Evolutionary conservation across 1,284 basidiomycete species (phyloP), one percentile per base, ranked within the genome.

Genomic region (Heterobasidion occidentale): DNA sequence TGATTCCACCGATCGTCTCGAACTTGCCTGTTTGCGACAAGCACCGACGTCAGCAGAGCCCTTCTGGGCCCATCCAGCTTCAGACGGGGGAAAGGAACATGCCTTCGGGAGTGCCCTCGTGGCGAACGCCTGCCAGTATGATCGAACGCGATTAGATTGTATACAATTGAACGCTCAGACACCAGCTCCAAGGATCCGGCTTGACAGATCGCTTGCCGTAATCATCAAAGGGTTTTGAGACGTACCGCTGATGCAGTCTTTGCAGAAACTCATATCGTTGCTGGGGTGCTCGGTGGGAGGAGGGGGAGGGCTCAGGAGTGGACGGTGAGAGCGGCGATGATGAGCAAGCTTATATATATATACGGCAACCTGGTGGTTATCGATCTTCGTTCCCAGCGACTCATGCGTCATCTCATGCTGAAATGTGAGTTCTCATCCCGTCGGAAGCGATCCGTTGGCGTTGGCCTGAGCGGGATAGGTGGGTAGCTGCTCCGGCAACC

Each of bases 21-120:
- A 71, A 65, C 58, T 68, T 74, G 53, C 77, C 77, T 78, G 58
- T 55, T n/a, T 27, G 50, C 20, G 47, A 57, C 51, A 27, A 7
- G 42, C 33, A 34, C n/a, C 53, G 36, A 36, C n/a, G 38, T 42
- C 38, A 42, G 38, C 27, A 27, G 27, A 27, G 27, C 27, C 27
- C 38, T 42, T 42, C 7, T 34, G 38, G 45, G 9, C 33, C n/a
- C 36, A 33, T 9, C 6, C 35, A 33, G 20, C 1, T 46, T 36
- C 46, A 20, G 33, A 54, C 42, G 52, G 52, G 34, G 38, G 19
- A 38, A n/a, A 27, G 12, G n/a, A 6, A 54, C 68, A 47, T 56
- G 77, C 80, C 79, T 65, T 72, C 68, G 1, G 80, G 71, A 20
- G 73, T 75, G 36, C 82, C 82, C 62, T 83, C 80, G 60, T 84